Base-by-base conservation (phyloP, 495 filamentous ascomycete species). In the Penicillium daleae region DNA sequence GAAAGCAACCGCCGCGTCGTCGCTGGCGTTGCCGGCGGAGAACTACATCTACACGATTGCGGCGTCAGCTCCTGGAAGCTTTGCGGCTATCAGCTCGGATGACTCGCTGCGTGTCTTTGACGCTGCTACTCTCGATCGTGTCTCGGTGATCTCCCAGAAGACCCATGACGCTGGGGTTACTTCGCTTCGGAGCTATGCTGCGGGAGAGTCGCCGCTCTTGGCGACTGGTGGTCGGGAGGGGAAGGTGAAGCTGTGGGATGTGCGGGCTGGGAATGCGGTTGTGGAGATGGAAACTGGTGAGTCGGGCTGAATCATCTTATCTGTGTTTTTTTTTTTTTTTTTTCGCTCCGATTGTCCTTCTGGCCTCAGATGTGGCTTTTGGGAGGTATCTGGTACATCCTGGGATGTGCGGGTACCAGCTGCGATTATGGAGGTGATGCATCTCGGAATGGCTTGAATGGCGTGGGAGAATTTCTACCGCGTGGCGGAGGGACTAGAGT, bases 51-150 rank as follows among this genome's bases (percentile, higher is more conserved):
- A 86, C 65, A 74, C 76, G 6, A 73, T 85, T 52, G 66, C 77
- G 6, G 53, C 76, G 0, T 72, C 74, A 0, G 71, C 68, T 7
- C 66, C 68, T 9, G 68, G 65, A 7, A 60, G 64, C 6, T 76
- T 86, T 54, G 83, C 82, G 4, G 78, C 79, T 15, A 84, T 86
- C 61, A 80, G 82, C 3, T 86, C 83, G n/a, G 82, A 85, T 71
- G 82, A 86, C 71, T 84, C 83, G 12, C 68, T 86, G 49, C 80
- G 82, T 26, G 57, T 83, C 1, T 74, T 85, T 59, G 79, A 83
- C 65, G 74, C 73, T 24, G 56, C 74, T 21, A 66, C 69, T 51
- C 73, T 85, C 37, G 60, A 72, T 27, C 71, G 74, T 50, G 68
- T 71, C 7, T 72, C 75, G 21, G 68, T 78, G 35, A 59, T 76